These are phyloP conservation scores for Ziziphus jujuba DNA, from an alignment of 306 rosid species.

Conservation along the genomic window DNA sequence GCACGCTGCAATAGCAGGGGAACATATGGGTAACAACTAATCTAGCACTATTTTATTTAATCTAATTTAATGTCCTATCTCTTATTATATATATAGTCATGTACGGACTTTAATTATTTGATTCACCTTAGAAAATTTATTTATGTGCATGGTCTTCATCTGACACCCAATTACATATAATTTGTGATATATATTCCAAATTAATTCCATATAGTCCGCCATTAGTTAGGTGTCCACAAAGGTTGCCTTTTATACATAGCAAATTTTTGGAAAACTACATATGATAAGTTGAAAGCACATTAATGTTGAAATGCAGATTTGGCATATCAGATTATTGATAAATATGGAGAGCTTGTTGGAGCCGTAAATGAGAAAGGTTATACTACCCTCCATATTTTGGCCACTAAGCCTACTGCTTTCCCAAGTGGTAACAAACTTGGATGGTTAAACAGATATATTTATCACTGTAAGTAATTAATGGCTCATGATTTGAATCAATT, in stretches of 20 bases:
- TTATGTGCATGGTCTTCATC: no score
- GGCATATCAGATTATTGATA: conserved; percentile 47
- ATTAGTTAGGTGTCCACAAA: no score
- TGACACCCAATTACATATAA: no score
- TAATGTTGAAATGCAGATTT: conserved; percentile 37
- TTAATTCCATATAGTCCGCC: no score
- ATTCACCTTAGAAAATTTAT: no score
- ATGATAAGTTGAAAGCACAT: background rate
- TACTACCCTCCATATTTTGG: conserved; percentile 57
- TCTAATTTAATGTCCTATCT: no score
- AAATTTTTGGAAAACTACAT: no score
- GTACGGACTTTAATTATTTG: no score
- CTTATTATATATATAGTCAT: no score
- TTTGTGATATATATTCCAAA: no score
- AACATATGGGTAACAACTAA: conserved; percentile 5
- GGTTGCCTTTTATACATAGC: no score
- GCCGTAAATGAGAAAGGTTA: conserved; percentile 27
- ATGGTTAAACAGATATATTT: conserved; percentile 24
- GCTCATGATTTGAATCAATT: background rate
- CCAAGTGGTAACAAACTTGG: conserved; percentile 46
- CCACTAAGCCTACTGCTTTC: conserved; percentile 45
- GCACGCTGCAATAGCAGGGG: conserved; percentile 39
- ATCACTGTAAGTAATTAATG: conserved; percentile 25
- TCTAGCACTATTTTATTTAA: background rate
- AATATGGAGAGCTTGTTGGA: conserved; percentile 26